These are phyloP conservation scores for Aureobasidium sp. DNA, from an alignment of 2,329 filamentous ascomycete genomes.

Conservation along the genomic window DNA sequence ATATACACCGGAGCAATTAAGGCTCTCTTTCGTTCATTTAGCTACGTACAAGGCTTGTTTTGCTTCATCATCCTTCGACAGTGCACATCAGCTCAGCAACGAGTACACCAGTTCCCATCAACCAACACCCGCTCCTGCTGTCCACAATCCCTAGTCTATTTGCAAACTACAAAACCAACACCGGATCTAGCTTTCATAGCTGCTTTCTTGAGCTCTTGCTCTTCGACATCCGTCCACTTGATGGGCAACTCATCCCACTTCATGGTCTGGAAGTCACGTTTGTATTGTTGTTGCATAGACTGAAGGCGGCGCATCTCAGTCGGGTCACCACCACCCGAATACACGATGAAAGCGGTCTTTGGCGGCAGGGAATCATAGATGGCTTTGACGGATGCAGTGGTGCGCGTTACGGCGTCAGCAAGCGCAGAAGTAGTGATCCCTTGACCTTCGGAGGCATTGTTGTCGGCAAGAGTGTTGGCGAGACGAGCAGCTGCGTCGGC, in stretches of 20 bases:
- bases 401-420: slow-evolving; percentile 41
- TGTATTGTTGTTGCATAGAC: slow-evolving; percentile 48
- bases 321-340: slow-evolving; percentile 58
- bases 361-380: slow-evolving; percentile 51
- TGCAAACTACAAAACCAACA: slow-evolving; percentile 46
- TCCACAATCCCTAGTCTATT: background rate
- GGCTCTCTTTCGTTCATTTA: background rate
- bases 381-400: slow-evolving; percentile 43
- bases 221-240: slow-evolving; percentile 58
- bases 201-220: slow-evolving; percentile 51
- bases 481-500: slow-evolving; percentile 31
- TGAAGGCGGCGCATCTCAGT: slow-evolving; percentile 50
- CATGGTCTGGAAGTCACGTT: slow-evolving; percentile 50
- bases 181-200: slow-evolving; percentile 51
- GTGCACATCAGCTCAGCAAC: background rate
- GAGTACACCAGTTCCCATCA: background rate
- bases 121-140: background rate
- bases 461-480: slow-evolving; percentile 7
- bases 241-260: slow-evolving; percentile 58
- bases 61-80: background rate
- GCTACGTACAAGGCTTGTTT: background rate
- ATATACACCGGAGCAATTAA: background rate
- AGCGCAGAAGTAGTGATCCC: slow-evolving; percentile 28
- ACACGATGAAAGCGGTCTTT: slow-evolving; percentile 56
- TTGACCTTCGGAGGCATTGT: background rate